Base-by-base conservation (phyloP, 106 monocot species). In the Dioscorea dumetorum region DNA sequence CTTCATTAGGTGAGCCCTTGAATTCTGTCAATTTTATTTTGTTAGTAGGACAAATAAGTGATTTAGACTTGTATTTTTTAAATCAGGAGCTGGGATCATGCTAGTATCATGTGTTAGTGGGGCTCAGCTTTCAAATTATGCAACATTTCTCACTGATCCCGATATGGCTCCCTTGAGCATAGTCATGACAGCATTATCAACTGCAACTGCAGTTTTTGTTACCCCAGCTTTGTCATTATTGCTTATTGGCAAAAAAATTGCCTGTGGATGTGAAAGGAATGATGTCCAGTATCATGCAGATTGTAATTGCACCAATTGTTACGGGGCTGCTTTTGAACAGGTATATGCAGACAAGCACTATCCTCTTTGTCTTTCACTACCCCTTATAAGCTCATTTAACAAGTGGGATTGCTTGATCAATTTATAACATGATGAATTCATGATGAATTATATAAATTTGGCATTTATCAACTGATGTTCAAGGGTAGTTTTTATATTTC, bases 191-290 rank as follows among this genome's bases (percentile, higher is more conserved):
- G 88, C 99, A 61, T 77, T 99, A 48, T 99, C 99, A 22, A 99
- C 99, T 56, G 90, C 99, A 7, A 99, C 93, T 16, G 92, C 93
- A 32, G 92, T 85, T 66, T 79, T 99, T 75, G 75, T 93, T 41
- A 99, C 99, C n/a, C 99, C 99, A 23, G 71, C 64, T 11, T 79
- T 99, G 62, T 93, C 99, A 62, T 70, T 90, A 51, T 72, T 99
- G 22, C 92, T 99, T 64, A 99, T 99, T 61, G 99, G 99, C 59
- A 87, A 99, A 77, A n/a, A 99, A 83, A 63, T 76, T 99, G 19
- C 99, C 99, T 17, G 93, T 99, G 16, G 99, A 99, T 83, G 99
- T 99, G 10, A 87, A 72, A 81, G 99, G 93, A 64, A 99, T 99
- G 99, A 99, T 99, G 99, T 82, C 82, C 19, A 99, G 99, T 68